phyloP scores from a whole-genome alignment of 2,329 filamentous ascomycete genomes.

The Orbilia blumenaviensis region DNA sequence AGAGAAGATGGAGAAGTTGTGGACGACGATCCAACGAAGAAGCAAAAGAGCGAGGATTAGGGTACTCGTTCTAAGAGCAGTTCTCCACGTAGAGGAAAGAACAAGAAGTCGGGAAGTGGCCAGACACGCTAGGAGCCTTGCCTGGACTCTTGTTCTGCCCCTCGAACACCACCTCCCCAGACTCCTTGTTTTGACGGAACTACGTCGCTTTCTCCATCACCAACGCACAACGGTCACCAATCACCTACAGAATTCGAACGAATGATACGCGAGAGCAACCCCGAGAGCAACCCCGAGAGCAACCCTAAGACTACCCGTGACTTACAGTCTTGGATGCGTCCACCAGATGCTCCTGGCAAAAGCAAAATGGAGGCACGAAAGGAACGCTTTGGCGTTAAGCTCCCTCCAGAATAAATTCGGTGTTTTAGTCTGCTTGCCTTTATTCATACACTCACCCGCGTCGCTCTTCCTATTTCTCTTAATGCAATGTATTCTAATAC shows the following conservation, averaged over 20 bases:
- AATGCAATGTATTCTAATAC: constrained; percentile 1
- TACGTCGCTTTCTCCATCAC: background rate
- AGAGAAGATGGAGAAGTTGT: constrained; percentile 40
- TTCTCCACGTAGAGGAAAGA: background rate
- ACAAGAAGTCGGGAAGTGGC: background rate
- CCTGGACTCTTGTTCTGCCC: background rate
- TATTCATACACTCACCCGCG: background rate
- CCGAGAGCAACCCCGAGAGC: too few species aligned
- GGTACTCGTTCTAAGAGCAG: background rate
- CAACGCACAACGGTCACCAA: background rate
- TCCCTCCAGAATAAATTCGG: background rate
- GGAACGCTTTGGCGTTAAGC: constrained; percentile 24
- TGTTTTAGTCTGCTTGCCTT: background rate
- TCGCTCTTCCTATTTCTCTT: background rate
- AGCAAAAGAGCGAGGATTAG: constrained; percentile 51
- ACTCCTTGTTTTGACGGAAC: background rate
- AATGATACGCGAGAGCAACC: background rate
- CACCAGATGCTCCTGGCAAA: background rate
- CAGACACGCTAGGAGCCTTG: constrained; percentile 21
- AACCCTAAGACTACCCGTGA: too few species aligned
- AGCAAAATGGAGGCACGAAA: constrained; percentile 14
- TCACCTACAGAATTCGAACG: background rate
- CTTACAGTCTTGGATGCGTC: constrained; percentile 1
- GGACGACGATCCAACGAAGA: constrained; percentile 44
- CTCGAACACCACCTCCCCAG: background rate